These are phyloP conservation scores for Azolla pinnata DNA, from an alignment of 75 land plant species.

Conservation along the genomic window DNA sequence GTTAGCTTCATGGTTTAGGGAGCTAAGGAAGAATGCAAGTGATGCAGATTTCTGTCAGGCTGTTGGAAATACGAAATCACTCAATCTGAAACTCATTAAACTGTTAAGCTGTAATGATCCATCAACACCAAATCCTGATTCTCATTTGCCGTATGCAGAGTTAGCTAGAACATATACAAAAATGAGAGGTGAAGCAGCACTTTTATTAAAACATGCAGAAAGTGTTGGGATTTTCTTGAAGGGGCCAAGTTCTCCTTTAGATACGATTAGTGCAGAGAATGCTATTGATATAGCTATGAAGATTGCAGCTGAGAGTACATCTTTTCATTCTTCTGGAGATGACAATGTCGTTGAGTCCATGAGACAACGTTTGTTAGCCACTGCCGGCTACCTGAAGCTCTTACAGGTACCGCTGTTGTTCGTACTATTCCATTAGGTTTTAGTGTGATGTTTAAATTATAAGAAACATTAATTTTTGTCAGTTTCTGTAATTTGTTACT, in stretches of 20 bases:
- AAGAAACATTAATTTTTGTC: too few relatives aligned
- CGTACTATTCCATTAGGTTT: too few relatives aligned
- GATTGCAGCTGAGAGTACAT: conserved; percentile 26
- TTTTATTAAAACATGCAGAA: conserved; percentile 41
- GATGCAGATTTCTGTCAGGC: conserved; percentile 18
- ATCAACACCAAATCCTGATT: conserved; percentile 63
- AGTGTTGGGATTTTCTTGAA: conserved; percentile 33
- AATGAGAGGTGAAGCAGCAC: conserved; percentile 70
- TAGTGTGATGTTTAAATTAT: too few relatives aligned
- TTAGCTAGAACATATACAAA: conserved; percentile 82
- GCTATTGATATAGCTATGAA: conserved; percentile 69
- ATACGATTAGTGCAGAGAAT: conserved; percentile 56
- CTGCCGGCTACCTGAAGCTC: conserved; percentile 84
- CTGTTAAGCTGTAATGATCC: conserved; percentile 67
- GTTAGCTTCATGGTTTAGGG: conserved; percentile 86
- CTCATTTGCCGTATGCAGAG: conserved; percentile 72
- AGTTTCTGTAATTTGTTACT: too few relatives aligned
- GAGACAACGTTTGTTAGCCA: conserved; percentile 68
- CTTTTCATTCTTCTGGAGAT: conserved; percentile 17
- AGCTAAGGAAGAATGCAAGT: conserved; percentile 24
- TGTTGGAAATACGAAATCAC: conserved; percentile 18
- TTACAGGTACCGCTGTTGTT: conserved; percentile 79
- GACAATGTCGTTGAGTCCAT: conserved; percentile 53
- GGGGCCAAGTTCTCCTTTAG: conserved; percentile 21
- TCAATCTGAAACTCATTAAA: conserved; percentile 46